Evolutionary conservation across 495 filamentous ascomycete genomes (phyloP).

Genomic region (Aspergillus sclerotiicarbonarius): DNA sequence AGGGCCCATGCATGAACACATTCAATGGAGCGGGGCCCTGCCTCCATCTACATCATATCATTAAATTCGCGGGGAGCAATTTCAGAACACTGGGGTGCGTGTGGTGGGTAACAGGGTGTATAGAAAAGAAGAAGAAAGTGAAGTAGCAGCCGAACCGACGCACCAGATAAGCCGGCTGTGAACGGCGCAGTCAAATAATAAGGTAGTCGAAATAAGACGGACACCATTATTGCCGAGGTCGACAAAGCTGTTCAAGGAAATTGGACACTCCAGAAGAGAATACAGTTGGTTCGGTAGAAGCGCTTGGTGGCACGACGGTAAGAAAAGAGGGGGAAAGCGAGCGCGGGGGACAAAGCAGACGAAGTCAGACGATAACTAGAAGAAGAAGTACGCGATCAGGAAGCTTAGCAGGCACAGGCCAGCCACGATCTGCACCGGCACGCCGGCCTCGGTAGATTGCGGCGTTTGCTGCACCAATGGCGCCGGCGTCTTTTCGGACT

Average conservation of each 20-base stretch:
- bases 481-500: constrained; percentile 41
- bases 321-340: constrained; percentile 17
- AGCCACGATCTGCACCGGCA: constrained; percentile 84
- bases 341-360: constrained; percentile 21
- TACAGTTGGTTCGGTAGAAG: constrained; percentile 21
- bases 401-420: constrained; percentile 84
- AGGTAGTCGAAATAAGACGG: constrained; percentile 13
- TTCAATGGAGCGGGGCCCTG: constrained; percentile 15
- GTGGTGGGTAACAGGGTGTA: neutral
- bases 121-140: constrained; percentile 17
- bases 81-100: neutral
- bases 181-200: constrained; percentile 9
- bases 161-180: neutral
- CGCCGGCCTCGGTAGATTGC: constrained; percentile 58
- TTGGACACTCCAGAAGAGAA: constrained; percentile 24
- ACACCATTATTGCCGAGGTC: constrained; percentile 22
- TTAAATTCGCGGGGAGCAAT: constrained; percentile 3
- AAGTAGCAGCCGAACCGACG: constrained; percentile 8
- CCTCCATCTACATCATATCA: constrained; percentile 13
- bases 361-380: constrained; percentile 52
- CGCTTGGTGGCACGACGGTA: constrained; percentile 13
- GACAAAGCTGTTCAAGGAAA: constrained; percentile 18
- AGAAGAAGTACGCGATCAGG: constrained; percentile 90
- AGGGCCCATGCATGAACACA: neutral
- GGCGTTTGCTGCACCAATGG: constrained; percentile 48